Conservation (phyloP, 441 rosid genomes). For the Mallotus japonicus region DNA sequence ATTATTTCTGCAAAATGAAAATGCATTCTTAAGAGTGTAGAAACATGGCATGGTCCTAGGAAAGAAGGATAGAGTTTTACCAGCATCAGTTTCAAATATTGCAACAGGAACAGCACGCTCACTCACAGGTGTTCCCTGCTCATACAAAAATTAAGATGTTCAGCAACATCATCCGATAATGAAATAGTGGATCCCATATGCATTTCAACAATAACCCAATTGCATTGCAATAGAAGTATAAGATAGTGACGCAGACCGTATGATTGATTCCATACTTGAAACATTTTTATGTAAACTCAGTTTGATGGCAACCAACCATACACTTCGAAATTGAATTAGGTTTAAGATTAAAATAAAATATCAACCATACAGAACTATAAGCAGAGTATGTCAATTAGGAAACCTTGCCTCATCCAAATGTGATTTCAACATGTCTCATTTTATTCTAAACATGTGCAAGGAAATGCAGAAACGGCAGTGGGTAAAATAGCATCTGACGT, state of each 20-base stretch:
- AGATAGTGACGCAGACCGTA: background rate
- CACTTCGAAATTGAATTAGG: background rate
- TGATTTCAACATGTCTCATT: background rate
- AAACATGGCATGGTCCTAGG: conserved; percentile 25
- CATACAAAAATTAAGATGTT: conserved; percentile 33
- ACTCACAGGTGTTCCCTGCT: conserved; percentile 96
- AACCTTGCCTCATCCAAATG: background rate
- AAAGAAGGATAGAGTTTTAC: conserved; percentile 40
- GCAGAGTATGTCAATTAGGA: background rate
- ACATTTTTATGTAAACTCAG: background rate
- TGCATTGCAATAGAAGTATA: background rate
- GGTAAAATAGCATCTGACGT: background rate
- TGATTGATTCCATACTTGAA: background rate
- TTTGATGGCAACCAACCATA: background rate
- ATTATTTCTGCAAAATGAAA: conserved; percentile 57
- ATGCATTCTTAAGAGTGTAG: conserved; percentile 24
- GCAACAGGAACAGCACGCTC: conserved; percentile 99
- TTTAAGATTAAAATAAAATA: background rate
- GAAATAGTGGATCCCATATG: conserved; percentile 3
- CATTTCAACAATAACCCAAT: background rate
- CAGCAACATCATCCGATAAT: conserved; percentile 14
- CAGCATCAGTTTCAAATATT: conserved; percentile 84
- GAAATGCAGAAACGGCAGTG: background rate
- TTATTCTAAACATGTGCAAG: background rate
- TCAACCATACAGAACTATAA: background rate